A percentile compares a stretch with the other conserved stretches of the same genome.
phyloP scores from a whole-genome alignment of 2,329 filamentous ascomycete genomes.

The Cercospora sp. region DNA sequence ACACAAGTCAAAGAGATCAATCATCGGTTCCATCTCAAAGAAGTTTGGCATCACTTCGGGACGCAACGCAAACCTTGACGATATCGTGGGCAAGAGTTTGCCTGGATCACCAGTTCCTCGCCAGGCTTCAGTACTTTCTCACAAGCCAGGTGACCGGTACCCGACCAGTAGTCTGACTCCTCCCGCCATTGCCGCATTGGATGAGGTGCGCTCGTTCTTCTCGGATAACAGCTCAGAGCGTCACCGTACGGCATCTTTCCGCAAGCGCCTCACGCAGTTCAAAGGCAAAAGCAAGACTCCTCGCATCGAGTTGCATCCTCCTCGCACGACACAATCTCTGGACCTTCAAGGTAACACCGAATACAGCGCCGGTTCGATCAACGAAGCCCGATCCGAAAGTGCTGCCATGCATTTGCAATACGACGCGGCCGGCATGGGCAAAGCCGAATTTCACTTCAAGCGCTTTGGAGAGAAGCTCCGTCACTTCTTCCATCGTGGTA shows the following conservation, averaged over 20 bases:
- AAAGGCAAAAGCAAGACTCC: conserved; percentile 24
- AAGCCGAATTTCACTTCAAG: conserved; percentile 44
- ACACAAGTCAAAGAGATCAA: conserved; percentile 40
- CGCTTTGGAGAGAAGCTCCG: conserved; percentile 44
- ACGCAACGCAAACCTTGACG: conserved; percentile 19
- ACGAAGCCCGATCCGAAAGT: conserved; percentile 27
- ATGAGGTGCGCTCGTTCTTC: conserved; percentile 48
- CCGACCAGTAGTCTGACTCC: conserved; percentile 50
- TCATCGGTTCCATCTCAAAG: conserved; percentile 40
- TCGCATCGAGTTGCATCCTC: conserved; percentile 16
- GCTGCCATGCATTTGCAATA: conserved; percentile 32
- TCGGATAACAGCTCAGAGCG: conserved; percentile 44
- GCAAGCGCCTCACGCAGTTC: conserved; percentile 40
- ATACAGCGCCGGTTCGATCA: conserved; percentile 36
- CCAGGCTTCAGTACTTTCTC: conserved; percentile 26
- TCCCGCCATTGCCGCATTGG: conserved; percentile 44
- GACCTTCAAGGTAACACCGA: conserved; percentile 32
- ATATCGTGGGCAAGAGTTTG: conserved; percentile 21
- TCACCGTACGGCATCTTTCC: conserved; percentile 37
- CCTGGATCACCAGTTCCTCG: conserved; percentile 23
- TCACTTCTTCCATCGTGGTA: conserved; percentile 39
- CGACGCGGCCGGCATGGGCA: conserved; percentile 42
- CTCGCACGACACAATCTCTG: conserved; percentile 26
- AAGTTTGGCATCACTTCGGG: conserved; percentile 35
- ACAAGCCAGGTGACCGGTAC: conserved; percentile 51